These are phyloP conservation scores for Galerina sulciceps DNA, from an alignment of 768 basidiomycete species.

Conservation along the genomic window DNA sequence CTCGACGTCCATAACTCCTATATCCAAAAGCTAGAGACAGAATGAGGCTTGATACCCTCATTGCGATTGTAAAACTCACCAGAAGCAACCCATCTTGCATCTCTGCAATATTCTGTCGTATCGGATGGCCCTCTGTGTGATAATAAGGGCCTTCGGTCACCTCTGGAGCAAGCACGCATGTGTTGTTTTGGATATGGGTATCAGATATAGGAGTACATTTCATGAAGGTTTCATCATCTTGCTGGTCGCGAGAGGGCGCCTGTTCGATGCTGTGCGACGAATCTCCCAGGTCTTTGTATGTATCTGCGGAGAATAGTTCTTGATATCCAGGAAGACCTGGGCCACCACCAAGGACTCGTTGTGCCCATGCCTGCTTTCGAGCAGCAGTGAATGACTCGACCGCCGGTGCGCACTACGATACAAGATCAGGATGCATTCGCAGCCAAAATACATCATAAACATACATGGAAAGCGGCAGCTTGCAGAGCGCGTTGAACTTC, in stretches of 20 bases:
- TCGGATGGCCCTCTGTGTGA: constrained; percentile 50
- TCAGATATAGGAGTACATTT: constrained; percentile 50
- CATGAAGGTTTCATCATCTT: constrained; percentile 39
- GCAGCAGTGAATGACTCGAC: constrained; percentile 54
- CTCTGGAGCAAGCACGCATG: constrained; percentile 56
- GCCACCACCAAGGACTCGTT: constrained; percentile 33
- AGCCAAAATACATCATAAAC: constrained; percentile 10
- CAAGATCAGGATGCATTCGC: not conserved
- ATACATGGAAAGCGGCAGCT: constrained; percentile 55
- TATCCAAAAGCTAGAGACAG: constrained; percentile 46
- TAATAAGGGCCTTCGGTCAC: constrained; percentile 62
- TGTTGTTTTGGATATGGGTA: constrained; percentile 55
- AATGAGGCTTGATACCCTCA: not conserved
- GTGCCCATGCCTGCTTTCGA: constrained; percentile 51
- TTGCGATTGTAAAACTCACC: constrained; percentile 30
- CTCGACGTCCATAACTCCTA: constrained; percentile 61
- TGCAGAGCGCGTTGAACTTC: constrained; percentile 53
- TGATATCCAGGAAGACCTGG: constrained; percentile 24
- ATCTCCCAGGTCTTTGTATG: constrained; percentile 36
- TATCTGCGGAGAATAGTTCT: constrained; percentile 44
- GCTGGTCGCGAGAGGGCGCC: constrained; percentile 13
- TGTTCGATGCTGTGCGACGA: constrained; percentile 17
- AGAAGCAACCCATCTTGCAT: constrained; percentile 52
- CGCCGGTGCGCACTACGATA: constrained; percentile 54
- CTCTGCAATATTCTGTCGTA: constrained; percentile 60